Base-by-base conservation (phyloP, 306 rosid species). In the Trifolium pratense region DNA sequence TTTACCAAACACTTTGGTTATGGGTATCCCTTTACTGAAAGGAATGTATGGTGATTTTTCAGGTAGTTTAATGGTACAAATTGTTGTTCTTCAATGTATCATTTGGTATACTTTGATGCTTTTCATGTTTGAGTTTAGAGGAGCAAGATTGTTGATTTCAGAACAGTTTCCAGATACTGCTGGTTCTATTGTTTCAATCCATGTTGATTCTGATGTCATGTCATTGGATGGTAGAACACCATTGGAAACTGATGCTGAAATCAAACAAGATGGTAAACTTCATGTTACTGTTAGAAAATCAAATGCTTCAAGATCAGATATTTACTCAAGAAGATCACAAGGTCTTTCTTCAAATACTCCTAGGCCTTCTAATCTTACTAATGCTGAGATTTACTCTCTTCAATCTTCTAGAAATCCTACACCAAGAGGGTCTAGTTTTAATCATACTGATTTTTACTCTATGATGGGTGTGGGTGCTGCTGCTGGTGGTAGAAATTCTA, bases 91-190 rank as follows among this genome's bases (percentile, higher is more conserved):
- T 26, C 98, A 93, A 17, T 90, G 98, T 69, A 90, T 93, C 34
- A 90, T 90, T 36, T 93, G 98, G 98, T 93, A 93, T 86, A 90
- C 97, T 39, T 49, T 93, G 76, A 87, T 93, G 96, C 78, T 93
- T 5, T 90, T 93, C 80, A 7, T 93, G 93, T 90, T 93, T 52
- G 98, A 93, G 59, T 93, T 66, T 29, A 78, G 98, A 48, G 97
- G 91, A 5, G 98, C 98, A 1, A 83, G 84, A 21, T 73, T 89
- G 58, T 66, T 93, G 1, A 93, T 93, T 23, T 93, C 98, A 26
- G 93, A 93, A 80, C 98, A 93, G 66, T 93, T 90, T 9, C 98
- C 98, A 9, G 97, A 90, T 70, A 90, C 98, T 5, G 98, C 98
- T 1, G 98, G 83, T 29, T 88, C 98, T 25, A 93, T 93, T 73